These are phyloP conservation scores for Blastocladiella britannica DNA, from an alignment of 192 early-diverging fungal species.

Conservation along the genomic window DNA sequence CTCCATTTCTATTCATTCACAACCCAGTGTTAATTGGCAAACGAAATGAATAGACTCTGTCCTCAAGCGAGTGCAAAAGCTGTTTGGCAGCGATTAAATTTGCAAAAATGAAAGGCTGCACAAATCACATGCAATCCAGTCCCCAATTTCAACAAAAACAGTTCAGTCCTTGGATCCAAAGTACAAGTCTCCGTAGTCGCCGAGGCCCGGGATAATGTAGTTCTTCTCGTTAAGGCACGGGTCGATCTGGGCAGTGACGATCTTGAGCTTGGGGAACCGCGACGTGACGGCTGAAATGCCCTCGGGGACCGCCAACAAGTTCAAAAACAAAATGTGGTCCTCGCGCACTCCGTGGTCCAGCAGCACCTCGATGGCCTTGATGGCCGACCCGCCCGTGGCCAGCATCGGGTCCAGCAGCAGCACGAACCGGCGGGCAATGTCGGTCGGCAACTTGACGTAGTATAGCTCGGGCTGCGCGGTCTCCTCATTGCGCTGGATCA, in stretches of 20 bases:
- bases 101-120: no score
- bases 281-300: constrained; percentile 50
- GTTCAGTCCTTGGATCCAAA: constrained; percentile 47
- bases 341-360: constrained; percentile 62
- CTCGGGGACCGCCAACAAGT: constrained; percentile 71
- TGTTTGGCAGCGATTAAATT: background rate
- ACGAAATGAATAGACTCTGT: background rate
- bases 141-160: no score
- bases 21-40: background rate
- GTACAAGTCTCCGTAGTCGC: constrained; percentile 84
- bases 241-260: constrained; percentile 74
- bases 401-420: constrained; percentile 89
- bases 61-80: background rate
- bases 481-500: constrained; percentile 89
- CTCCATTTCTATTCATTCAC: no score
- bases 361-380: constrained; percentile 75
- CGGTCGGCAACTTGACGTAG: constrained; percentile 79
- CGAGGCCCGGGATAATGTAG: constrained; percentile 78
- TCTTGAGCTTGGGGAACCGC: constrained; percentile 56
- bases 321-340: constrained; percentile 73
- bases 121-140: no score
- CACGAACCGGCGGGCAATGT: constrained; percentile 59
- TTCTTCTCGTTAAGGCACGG: constrained; percentile 54
- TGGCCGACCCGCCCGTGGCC: constrained; percentile 83
- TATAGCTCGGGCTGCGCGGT: constrained; percentile 74